Conservation (phyloP, 495 filamentous ascomycete species). For the Trichoderma gamsii region DNA sequence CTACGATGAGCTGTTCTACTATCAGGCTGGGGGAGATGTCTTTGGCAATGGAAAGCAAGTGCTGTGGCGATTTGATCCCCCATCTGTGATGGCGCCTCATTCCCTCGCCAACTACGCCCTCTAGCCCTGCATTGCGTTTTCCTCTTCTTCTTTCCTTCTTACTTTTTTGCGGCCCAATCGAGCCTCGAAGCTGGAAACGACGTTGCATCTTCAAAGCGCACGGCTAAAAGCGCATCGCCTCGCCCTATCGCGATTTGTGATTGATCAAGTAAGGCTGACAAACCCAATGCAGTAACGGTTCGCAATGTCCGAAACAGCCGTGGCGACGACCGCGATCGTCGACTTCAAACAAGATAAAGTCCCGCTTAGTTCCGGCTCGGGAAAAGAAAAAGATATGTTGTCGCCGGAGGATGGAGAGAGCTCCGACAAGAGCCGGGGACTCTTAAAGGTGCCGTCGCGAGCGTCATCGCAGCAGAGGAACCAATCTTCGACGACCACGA, state of each 20-base stretch:
- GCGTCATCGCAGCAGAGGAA: slow-evolving; percentile 59
- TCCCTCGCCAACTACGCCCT: background rate
- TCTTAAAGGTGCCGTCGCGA: slow-evolving; percentile 58
- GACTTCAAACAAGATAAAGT: slow-evolving; percentile 15
- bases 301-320: slow-evolving; percentile 12
- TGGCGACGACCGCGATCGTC: slow-evolving; percentile 4
- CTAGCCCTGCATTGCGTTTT: background rate
- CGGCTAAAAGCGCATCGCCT: background rate
- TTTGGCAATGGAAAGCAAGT: background rate
- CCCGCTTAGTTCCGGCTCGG: slow-evolving; percentile 34
- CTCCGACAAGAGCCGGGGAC: slow-evolving; percentile 53
- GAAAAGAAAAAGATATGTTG: slow-evolving; percentile 42
- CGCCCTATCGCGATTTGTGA: background rate
- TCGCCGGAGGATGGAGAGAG: slow-evolving; percentile 36
- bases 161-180: background rate
- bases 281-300: background rate
- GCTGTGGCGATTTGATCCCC: background rate
- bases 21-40: background rate
- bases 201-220: background rate
- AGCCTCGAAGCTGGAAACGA: background rate
- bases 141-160: no score
- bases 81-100: background rate
- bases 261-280: background rate
- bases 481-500: slow-evolving; percentile 54
- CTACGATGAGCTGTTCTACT: background rate